A percentile compares a stretch with the other conserved stretches of the same genome.
Conservation (phyloP, 2,329 filamentous ascomycete genomes). For the Rhexocercosporidium sp. region DNA sequence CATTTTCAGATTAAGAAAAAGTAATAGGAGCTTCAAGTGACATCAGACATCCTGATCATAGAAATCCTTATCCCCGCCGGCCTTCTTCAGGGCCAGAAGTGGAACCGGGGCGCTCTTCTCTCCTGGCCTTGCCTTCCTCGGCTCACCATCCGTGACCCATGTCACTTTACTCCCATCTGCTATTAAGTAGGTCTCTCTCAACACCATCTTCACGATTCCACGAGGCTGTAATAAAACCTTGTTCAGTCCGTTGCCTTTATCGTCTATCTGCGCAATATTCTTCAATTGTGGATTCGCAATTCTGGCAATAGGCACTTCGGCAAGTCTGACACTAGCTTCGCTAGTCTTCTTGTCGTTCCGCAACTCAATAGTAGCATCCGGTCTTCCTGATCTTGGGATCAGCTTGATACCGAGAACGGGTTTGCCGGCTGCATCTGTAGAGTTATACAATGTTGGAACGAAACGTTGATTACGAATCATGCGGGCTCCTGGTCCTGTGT, state of each 20-base stretch:
- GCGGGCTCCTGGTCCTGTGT: constrained; percentile 2
- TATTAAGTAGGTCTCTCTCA: constrained; percentile 8
- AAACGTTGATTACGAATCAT: constrained; percentile 3
- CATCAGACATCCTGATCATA: background rate
- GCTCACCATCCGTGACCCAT: background rate
- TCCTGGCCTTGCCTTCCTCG: background rate
- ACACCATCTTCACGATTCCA: constrained; percentile 2
- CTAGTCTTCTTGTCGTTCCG: background rate
- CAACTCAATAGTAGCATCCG: constrained; percentile 2
- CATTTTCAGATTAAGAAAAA: no score
- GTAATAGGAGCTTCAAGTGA: background rate
- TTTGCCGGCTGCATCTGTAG: background rate
- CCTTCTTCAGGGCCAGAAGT: constrained; percentile 12
- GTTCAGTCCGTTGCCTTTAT: background rate
- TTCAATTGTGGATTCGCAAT: background rate
- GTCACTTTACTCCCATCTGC: constrained; percentile 5
- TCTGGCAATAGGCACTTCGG: constrained; percentile 11
- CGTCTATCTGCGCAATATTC: constrained; percentile 10
- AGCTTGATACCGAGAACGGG: constrained; percentile 15
- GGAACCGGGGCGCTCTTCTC: background rate
- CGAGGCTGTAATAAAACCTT: background rate
- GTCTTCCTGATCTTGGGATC: constrained; percentile 10
- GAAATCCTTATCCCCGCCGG: background rate
- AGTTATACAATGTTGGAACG: constrained; percentile 5
- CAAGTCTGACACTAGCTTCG: constrained; percentile 1